Base-by-base conservation (phyloP, 1,284 basidiomycete species). In the Trametes polyzona region DNA sequence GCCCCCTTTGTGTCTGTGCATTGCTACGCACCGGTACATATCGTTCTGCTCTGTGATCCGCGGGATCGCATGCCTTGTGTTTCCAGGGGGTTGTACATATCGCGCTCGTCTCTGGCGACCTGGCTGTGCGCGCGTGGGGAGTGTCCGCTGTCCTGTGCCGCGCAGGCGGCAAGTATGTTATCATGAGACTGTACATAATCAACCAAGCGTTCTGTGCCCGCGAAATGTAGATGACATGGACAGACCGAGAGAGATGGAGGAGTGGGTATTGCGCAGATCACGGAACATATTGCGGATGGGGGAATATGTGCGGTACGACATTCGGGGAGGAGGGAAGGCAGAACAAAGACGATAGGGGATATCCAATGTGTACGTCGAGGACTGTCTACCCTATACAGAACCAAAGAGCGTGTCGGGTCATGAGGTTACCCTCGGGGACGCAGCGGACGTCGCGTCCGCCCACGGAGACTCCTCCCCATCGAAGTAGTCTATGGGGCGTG, bases 391-490 rank as follows among this genome's bases (percentile, higher is more conserved):
- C n/a, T n/a, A n/a, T n/a, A n/a, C n/a, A n/a, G n/a, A n/a, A n/a
- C n/a, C n/a, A n/a, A n/a, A n/a, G n/a, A 21, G 36, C 8, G 46
- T 10, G 32, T 11, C 39, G 19, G 7, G 29, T 46, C 43, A 51
- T 35, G 49, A 51, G n/a, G 17, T 24, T 10, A 47, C 24, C 21
- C 35, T 41, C 0, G 56, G 40, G 37, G 55, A 57, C 19, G 61
- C 37, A 26, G 59, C 49, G 6, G 64, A 66, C 23, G 58, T 39
- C 1, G 62, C 69, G 36, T 72, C 70, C 10, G 68, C 69, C 70
- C 70, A 72, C 1, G 70, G 70, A 5, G 70, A 72, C 46, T 63
- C 62, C 40, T 69, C 67, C 23, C 65, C 61, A 10, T 67, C 67
- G 41, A 66, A 64, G 62, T 67, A 72, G 40, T 61, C 61, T 4